Conservation (phyloP, 306 rosid species). For the Luffa acutangula region DNA sequence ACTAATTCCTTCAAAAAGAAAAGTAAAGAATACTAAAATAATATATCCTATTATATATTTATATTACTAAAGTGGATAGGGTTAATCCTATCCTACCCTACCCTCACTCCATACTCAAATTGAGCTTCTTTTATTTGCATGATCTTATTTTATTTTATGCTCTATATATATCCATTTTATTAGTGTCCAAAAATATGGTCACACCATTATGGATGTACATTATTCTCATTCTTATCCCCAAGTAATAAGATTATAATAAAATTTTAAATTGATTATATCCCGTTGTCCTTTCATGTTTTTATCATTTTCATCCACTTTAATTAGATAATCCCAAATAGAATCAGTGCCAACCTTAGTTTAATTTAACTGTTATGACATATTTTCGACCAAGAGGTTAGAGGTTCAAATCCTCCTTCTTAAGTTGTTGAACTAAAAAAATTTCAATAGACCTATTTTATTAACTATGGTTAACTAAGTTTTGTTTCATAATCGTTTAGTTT, state of each 20-base stretch:
- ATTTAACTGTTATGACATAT: no score
- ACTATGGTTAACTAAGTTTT: no score
- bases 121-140: neutral
- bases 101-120: neutral
- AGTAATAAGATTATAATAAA: neutral
- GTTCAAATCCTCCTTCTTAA: no score
- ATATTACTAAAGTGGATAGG: neutral
- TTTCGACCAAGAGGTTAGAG: no score
- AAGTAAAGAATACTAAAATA: neutral
- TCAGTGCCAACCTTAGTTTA: no score
- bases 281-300: neutral
- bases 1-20: neutral
- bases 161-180: neutral
- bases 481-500: no score
- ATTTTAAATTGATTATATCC: neutral
- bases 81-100: neutral
- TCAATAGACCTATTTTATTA: no score
- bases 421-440: no score
- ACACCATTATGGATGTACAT: neutral
- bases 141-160: neutral
- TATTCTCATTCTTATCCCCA: neutral
- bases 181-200: neutral
- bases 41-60: neutral
- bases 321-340: no score
- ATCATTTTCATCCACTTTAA: no score